Evolutionary conservation across 106 monocot species (phyloP), one percentile per base, ranked within the genome.

Genomic region (Posidonia australis): DNA sequence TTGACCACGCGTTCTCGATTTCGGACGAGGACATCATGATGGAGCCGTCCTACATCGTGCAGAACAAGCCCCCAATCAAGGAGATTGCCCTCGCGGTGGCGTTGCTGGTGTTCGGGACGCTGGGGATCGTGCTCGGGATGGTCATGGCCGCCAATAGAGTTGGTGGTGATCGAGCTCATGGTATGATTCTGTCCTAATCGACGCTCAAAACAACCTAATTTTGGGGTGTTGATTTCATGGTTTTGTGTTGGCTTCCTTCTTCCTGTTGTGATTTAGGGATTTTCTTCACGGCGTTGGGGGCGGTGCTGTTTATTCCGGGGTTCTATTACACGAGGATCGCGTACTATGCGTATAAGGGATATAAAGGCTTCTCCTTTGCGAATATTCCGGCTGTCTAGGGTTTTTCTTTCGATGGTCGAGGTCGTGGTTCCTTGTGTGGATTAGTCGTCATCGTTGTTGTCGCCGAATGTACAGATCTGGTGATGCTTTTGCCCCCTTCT

Each of bases 1-100:
- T 89, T 13, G 93, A 89, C 64, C 93, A 89, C 77, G 83, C 93
- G n/a, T 94, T 94, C 82, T 89, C 89, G 23, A 89, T 94, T 60
- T 69, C 86, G 17, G 87, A 94, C 63, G 89, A 94, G 70, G 93
- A 94, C 66, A 70, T 86, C 72, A 86, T 94, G 89, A 73, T 79
- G 75, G 75, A 68, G 52, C 51, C 75, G 26, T 75, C 75, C 17
- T 75, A 78, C 65, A 78, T 72, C 48, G 77, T 79, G 32, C 73
- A 77, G 26, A 83, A 69, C 80, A 69, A 75, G 20, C 79, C 93
- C 17, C 89, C 93, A 4, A 65, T 94, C 65, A 89, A 89, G 70
- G 93, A 89, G 79, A 86, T 94, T 67, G 93, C 73, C 44, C 77
- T 94, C 51, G 86, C 94, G 30, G 74, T 84, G 28, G 58, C 84